Evolutionary conservation across 2,329 filamentous ascomycete species (phyloP).

Genomic region (Pseudogymnoascus sp.): DNA sequence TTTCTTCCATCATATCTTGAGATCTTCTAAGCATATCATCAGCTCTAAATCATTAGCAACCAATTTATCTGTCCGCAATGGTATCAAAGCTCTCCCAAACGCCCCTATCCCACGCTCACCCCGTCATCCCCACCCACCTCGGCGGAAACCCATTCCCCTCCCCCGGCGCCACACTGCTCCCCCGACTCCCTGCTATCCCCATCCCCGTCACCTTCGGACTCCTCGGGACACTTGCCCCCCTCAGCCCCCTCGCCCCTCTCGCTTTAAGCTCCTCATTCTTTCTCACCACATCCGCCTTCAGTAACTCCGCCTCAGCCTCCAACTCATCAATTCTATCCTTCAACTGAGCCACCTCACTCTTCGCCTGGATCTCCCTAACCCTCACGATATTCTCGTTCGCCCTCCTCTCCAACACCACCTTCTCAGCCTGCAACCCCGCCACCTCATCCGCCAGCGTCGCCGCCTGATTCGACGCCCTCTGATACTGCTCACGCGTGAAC

Average conservation of each 20-base stretch:
- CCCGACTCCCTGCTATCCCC: constrained; percentile 22
- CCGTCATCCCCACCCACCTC: constrained; percentile 3
- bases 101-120: neutral
- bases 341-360: constrained; percentile 16
- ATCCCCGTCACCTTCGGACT: constrained; percentile 24
- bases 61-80: neutral
- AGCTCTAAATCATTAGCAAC: neutral
- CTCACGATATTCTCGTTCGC: constrained; percentile 22
- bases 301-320: constrained; percentile 17
- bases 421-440: constrained; percentile 15
- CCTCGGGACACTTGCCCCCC: constrained; percentile 24
- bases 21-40: neutral
- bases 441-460: constrained; percentile 18
- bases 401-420: constrained; percentile 16
- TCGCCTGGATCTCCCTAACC: constrained; percentile 24
- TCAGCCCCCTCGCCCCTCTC: constrained; percentile 34
- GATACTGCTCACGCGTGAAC: constrained; percentile 25
- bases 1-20: neutral
- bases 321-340: constrained; percentile 29
- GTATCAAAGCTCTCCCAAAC: constrained; percentile 7
- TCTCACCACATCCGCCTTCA: constrained; percentile 33
- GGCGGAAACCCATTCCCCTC: constrained; percentile 2
- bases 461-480: constrained; percentile 21
- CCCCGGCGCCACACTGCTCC: constrained; percentile 8
- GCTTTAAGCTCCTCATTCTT: constrained; percentile 30